Base-by-base conservation (phyloP, 2,329 filamentous ascomycete species). In the Rhinocladiella similis region DNA sequence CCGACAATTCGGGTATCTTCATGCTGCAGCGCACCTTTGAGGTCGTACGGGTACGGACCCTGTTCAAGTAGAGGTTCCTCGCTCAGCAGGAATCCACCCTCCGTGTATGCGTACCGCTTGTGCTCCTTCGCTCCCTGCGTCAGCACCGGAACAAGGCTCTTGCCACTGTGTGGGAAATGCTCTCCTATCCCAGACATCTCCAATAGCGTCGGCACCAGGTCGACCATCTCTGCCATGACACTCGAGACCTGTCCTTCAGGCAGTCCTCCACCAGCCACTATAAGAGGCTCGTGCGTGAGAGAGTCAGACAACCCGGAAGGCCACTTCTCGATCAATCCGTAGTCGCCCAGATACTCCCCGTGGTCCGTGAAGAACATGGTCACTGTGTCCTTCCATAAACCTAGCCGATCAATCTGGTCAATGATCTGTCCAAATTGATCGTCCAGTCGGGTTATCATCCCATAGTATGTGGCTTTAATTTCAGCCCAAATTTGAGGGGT, bases 301-400 rank as follows among this genome's bases (percentile, higher is more conserved):
- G 69, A 68, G 33, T 78, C 73, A 0, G 72, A 76, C 0, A 78
- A 61, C 2, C 72, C 76, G 0, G 73, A 76, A 0, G 75, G 76
- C 76, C 77, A 79, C 55, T 80, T 80, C 63, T 80, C 77, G 19
- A 80, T 75, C 12, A 79, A 63, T 0, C 76, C 76, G 51, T 78
- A 69, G 50, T 80, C 76, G 13, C 76, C 77, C 0, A 80, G 70
- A 48, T 75, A 80, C 50, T 80, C 75, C 3, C 76, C 77, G 55
- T 77, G 76, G 39, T 52, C 50, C n/a, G 50, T 52, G 38, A 52
- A 52, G 39, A 52, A 52, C 66, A 9, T 76, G 69, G 2, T 74
- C 3, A 80, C 63, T 6, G 50, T 52, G 12, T 43, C 39, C 25
- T 52, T 27, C 50, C 50, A 52, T 14, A 52, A 27, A 3, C 50